Percentiles rank a stretch among this genome's conserved stretches.
phyloP scores from a whole-genome alignment of 169 alveolate species.

The Besnoitia besnoiti region DNA sequence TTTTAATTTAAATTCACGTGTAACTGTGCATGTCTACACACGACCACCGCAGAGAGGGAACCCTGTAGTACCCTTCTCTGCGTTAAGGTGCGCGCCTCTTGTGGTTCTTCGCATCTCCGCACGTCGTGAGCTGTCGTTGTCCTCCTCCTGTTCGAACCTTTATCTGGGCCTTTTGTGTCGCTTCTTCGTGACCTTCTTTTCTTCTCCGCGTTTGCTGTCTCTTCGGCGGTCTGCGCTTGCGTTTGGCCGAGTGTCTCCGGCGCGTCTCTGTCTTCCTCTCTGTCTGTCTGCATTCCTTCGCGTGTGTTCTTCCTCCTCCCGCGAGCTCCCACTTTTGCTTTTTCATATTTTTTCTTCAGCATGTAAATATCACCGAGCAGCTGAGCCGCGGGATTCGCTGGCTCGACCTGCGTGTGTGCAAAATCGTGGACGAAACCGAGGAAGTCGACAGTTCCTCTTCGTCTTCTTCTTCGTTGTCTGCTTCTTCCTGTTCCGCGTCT shows the following conservation, averaged over 20 bases:
- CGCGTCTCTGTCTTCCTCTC: background rate
- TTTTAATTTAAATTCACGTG: no score
- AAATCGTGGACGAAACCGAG: background rate
- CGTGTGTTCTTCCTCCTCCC: background rate
- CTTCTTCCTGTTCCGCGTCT: background rate
- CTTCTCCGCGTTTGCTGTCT: background rate
- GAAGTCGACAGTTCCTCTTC: background rate
- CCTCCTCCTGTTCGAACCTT: no score
- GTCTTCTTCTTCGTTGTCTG: background rate
- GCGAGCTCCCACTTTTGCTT: background rate
- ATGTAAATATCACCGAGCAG: constrained; percentile 55
- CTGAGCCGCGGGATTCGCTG: constrained; percentile 61
- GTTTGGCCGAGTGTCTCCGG: no score
- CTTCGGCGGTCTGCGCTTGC: background rate
- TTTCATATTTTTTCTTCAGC: constrained; percentile 21
- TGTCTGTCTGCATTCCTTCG: background rate
- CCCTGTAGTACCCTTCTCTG: no score
- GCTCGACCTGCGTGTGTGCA: constrained; percentile 58
- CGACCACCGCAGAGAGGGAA: no score
- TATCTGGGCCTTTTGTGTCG: no score
- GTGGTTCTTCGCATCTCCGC: no score
- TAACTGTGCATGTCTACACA: no score
- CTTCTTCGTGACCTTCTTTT: no score
- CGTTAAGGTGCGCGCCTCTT: no score
- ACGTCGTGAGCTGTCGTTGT: no score